phyloP scores from a whole-genome alignment of 352 stramenopile species.

The Globisporangium radiosum region DNA sequence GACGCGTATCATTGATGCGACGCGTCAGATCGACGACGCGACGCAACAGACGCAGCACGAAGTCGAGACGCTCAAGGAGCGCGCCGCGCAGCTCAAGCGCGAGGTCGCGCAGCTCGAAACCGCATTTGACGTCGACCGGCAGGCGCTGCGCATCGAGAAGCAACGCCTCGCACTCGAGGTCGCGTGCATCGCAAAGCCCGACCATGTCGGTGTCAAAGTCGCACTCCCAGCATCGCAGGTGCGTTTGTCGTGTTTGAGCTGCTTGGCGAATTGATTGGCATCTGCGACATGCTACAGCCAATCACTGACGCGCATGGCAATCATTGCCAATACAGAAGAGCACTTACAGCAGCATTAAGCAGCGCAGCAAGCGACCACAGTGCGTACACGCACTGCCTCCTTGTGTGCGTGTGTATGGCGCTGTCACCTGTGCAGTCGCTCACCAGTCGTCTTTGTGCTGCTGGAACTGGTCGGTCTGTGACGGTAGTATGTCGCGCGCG shows the following conservation, averaged over 20 bases:
- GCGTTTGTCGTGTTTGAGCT: background rate
- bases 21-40: slow-evolving; percentile 23
- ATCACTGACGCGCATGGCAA: background rate
- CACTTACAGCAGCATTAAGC: slow-evolving; percentile 29
- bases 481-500: slow-evolving; percentile 22
- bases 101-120: slow-evolving; percentile 36
- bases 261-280: too few species aligned
- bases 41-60: slow-evolving; percentile 29
- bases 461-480: background rate
- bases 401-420: background rate
- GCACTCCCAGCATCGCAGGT: slow-evolving; percentile 11
- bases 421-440: background rate
- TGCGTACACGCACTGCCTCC: slow-evolving; percentile 1
- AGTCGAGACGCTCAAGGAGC: slow-evolving; percentile 35
- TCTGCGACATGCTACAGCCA: too few species aligned
- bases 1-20: slow-evolving; percentile 36
- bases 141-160: slow-evolving; percentile 38
- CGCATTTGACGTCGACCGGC: slow-evolving; percentile 40
- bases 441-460: too few species aligned
- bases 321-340: slow-evolving; percentile 10
- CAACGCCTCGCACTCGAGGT: slow-evolving; percentile 41
- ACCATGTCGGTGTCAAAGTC: slow-evolving; percentile 29
- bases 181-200: slow-evolving; percentile 33
- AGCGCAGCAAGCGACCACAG: slow-evolving; percentile 33
- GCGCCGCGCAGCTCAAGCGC: slow-evolving; percentile 20